Base-by-base conservation (phyloP, 805 yeast species). In the Candida silvicultrix region DNA sequence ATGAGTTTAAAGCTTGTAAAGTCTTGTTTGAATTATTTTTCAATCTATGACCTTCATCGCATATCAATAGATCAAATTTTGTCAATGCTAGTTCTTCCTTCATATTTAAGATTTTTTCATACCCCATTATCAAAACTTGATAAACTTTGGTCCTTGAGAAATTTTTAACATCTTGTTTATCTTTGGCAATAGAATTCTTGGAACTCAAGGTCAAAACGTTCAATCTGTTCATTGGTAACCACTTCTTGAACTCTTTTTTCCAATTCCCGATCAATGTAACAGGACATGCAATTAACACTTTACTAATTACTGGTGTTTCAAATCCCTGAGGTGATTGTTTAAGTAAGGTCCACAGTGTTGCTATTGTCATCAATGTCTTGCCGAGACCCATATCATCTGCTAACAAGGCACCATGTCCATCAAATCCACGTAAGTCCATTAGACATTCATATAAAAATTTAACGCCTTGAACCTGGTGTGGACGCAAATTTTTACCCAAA, bases 351-450 rank as follows among this genome's bases (percentile, higher is more conserved):
- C 96, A 89, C 4, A 92, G 73, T 37, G 89, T 62, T 0, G 95
- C 60, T 6, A 94, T 92, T 0, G 97, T 80, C 77, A 83, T 90
- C 38, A 94, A 65, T 0, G 98, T 90, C 57, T 86, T 86, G 2
- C 97, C 97, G 16, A 94, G 69, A 0, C 99, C 99, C 99, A 94
- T 94, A 56, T 92, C 98, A 64, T 94, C 99, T 0, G 99, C 99
- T 38, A 94, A 64, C 5, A 94, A 66, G 2, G 92, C 90, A 0
- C 99, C 98, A 38, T 65, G 54, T 0, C 78, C 77, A 2, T 69
- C 67, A 19, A 65, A 65, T 4, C 72, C 74, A 22, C 75, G 67
- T 43, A 75, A 65, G 0, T 95, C 95, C 83, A 85, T 78, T 1
- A 90, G 75, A 54, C 96, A 87, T 46, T 85, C 84, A 59, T 88